A percentile compares a stretch with the other conserved stretches of the same genome.
Evolutionary conservation across 495 filamentous ascomycete genomes (phyloP).

Genomic region (Aspergillus homomorphus): DNA sequence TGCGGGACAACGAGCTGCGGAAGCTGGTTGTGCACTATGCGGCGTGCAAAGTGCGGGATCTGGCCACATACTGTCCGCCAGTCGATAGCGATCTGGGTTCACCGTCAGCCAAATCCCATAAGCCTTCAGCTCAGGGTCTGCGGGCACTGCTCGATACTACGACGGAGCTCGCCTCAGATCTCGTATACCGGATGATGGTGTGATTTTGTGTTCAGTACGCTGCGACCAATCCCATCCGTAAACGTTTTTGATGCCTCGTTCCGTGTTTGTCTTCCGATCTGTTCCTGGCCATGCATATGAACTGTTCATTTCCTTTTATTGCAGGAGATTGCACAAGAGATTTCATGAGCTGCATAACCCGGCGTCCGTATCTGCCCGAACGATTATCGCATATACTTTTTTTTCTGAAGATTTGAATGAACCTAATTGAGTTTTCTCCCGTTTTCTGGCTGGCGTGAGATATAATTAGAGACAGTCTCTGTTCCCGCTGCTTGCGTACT

Average conservation of each 20-base stretch:
- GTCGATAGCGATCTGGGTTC: slow-evolving; percentile 28
- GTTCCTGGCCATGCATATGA: background rate
- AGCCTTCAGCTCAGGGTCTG: slow-evolving; percentile 30
- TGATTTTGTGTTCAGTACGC: slow-evolving; percentile 12
- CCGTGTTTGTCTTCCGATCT: background rate
- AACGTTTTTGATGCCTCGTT: background rate
- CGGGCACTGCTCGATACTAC: slow-evolving; percentile 38
- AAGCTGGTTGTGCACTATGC: slow-evolving; percentile 44
- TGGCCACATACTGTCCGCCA: slow-evolving; percentile 37
- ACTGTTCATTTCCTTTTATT: background rate
- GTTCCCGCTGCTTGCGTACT: background rate
- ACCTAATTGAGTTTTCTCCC: background rate
- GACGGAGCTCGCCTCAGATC: slow-evolving; percentile 44
- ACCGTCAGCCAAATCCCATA: slow-evolving; percentile 22
- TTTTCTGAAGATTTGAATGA: background rate
- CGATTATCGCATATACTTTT: background rate
- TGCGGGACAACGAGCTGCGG: slow-evolving; percentile 46
- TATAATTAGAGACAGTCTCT: background rate
- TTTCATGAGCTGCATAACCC: slow-evolving; percentile 1
- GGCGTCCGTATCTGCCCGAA: background rate
- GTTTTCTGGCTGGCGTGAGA: background rate
- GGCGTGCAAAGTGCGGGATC: slow-evolving; percentile 43
- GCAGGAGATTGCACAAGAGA: background rate
- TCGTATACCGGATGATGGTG: slow-evolving; percentile 50
- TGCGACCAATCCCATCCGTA: background rate